A percentile compares a stretch with the other conserved stretches of the same genome.
These are phyloP conservation scores for Candida coquimbonensis DNA, from an alignment of 805 yeast species.

Conservation along the genomic window DNA sequence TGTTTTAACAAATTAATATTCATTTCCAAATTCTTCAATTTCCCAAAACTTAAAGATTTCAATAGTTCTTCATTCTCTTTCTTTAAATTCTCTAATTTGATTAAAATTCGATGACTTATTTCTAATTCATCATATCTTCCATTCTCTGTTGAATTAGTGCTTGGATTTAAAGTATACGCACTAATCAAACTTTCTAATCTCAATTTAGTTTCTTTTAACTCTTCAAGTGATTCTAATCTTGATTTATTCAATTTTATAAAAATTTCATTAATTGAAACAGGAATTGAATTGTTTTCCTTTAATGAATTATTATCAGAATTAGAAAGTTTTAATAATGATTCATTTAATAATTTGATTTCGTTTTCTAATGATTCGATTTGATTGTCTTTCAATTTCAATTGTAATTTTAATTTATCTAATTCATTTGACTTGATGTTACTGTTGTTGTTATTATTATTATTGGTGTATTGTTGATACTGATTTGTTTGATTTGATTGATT, in stretches of 20 bases:
- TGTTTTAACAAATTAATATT: conserved; percentile 55
- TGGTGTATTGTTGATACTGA: background rate
- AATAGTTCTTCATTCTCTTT: conserved; percentile 66
- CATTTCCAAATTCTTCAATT: conserved; percentile 61
- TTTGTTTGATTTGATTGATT: background rate
- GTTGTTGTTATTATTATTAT: too few relatives aligned
- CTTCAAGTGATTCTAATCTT: conserved; percentile 39
- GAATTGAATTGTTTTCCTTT: conserved; percentile 23
- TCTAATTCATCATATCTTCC: conserved; percentile 73
- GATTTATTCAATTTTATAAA: conserved; percentile 42
- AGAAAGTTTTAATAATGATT: conserved; percentile 9
- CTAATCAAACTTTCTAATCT: conserved; percentile 58
- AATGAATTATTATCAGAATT: too few relatives aligned
- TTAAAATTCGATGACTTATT: conserved; percentile 63
- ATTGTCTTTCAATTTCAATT: conserved; percentile 48
- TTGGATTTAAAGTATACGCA: conserved; percentile 46
- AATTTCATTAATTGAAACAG: conserved; percentile 37
- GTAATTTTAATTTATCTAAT: conserved; percentile 37
- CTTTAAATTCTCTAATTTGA: conserved; percentile 50
- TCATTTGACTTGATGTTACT: too few relatives aligned
- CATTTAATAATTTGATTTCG: conserved; percentile 35
- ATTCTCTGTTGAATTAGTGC: conserved; percentile 36
- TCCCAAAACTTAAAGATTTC: conserved; percentile 69
- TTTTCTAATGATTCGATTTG: conserved; percentile 39
- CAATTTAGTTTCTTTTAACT: conserved; percentile 53